phyloP scores from a whole-genome alignment of 2,329 filamentous ascomycete species.

The Colletotrichum endophyticum region DNA sequence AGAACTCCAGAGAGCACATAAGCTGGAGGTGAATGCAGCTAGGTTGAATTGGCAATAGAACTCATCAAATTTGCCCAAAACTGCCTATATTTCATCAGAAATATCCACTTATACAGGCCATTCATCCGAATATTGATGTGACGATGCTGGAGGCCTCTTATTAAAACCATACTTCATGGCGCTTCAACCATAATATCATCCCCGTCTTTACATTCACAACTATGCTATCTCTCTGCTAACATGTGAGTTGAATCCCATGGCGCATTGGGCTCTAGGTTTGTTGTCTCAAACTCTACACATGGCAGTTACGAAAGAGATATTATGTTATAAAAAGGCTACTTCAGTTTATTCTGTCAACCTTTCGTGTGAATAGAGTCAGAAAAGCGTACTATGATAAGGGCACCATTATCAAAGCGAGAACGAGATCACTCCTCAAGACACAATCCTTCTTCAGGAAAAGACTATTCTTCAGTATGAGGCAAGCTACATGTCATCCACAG shows the following conservation, averaged over 20 bases:
- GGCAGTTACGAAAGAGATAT: too few relatives aligned
- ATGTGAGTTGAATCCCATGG: background rate
- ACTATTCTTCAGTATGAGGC: background rate
- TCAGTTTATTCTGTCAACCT: too few relatives aligned
- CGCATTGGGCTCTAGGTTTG: background rate
- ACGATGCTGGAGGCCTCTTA: background rate
- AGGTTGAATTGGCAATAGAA: background rate
- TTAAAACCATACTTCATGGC: background rate
- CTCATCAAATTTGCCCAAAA: background rate
- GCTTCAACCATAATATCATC: background rate
- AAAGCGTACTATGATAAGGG: background rate
- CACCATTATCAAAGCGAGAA: too few relatives aligned
- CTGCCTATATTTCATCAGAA: background rate
- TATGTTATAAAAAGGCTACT: too few relatives aligned
- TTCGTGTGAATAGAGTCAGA: background rate
- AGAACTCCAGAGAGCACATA: background rate
- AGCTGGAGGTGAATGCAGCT: background rate
- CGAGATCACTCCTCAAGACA: too few relatives aligned
- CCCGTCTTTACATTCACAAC: background rate
- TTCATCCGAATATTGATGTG: background rate
- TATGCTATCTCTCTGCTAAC: background rate
- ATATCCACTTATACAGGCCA: background rate
- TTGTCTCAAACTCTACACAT: too few relatives aligned
- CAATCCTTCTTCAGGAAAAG: too few relatives aligned
- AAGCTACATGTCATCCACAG: background rate